Conservation (phyloP, 2,329 filamentous ascomycete genomes). For the Phialophora macrospora region DNA sequence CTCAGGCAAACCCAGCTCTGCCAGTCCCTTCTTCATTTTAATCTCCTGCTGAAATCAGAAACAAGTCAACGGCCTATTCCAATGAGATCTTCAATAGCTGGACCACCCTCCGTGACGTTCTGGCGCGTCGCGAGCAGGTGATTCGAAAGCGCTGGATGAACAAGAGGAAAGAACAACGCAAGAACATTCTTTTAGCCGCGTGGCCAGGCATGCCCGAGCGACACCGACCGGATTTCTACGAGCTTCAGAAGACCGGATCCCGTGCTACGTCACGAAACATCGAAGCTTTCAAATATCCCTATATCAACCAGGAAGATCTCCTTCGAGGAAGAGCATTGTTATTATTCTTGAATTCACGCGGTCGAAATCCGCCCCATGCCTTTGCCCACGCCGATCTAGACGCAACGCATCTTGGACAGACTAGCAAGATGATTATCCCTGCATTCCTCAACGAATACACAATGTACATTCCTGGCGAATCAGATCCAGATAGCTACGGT, state of each 20-base stretch:
- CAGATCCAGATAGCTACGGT: slow-evolving; percentile 45
- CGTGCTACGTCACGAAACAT: slow-evolving; percentile 9
- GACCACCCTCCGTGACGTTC: slow-evolving; percentile 48
- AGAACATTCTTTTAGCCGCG: slow-evolving; percentile 52
- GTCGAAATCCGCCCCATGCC: slow-evolving; percentile 50
- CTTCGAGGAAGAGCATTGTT: slow-evolving; percentile 50
- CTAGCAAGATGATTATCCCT: slow-evolving; percentile 36
- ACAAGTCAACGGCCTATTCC: slow-evolving; percentile 35
- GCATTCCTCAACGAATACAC: slow-evolving; percentile 43
- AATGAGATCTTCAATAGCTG: slow-evolving; percentile 46
- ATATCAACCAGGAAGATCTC: slow-evolving; percentile 65
- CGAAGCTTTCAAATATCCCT: slow-evolving; percentile 55
- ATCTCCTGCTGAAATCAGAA: slow-evolving; percentile 21
- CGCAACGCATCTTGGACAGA: slow-evolving; percentile 43
- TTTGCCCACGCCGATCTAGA: slow-evolving; percentile 57
- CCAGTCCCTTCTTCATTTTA: slow-evolving; percentile 20
- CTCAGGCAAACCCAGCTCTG: slow-evolving; percentile 14
- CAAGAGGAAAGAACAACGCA: slow-evolving; percentile 55
- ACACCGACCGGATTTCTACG: slow-evolving; percentile 60
- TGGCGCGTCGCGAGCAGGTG: slow-evolving; percentile 57
- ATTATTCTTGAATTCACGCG: slow-evolving; percentile 60
- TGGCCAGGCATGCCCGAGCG: slow-evolving; percentile 57
- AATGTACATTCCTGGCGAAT: slow-evolving; percentile 45
- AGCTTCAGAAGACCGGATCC: slow-evolving; percentile 35
- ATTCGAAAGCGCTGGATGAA: slow-evolving; percentile 62